Percentiles rank a stretch among this genome's conserved stretches.
phyloP scores from a whole-genome alignment of 495 filamentous ascomycete species.

The Podospora fimiseda region DNA sequence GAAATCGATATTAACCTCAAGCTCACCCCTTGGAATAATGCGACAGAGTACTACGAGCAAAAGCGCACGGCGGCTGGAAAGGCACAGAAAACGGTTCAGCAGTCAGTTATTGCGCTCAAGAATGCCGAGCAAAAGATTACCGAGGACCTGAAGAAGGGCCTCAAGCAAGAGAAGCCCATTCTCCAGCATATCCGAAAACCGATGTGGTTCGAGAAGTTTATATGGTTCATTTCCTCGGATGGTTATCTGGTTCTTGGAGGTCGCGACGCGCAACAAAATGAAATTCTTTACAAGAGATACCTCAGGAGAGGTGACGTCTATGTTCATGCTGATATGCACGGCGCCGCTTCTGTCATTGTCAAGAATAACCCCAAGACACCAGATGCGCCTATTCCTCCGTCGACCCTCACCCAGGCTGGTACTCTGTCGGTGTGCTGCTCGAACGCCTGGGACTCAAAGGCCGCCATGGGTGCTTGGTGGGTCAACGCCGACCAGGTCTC shows the following conservation, averaged over 20 bases:
- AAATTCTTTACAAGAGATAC: constrained; percentile 79
- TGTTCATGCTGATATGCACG: constrained; percentile 83
- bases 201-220: constrained; percentile 95
- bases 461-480: constrained; percentile 93
- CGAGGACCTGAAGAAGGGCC: constrained; percentile 71
- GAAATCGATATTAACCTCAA: constrained; percentile 79
- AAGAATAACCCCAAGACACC: constrained; percentile 71
- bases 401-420: constrained; percentile 85
- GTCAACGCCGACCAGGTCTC: constrained; percentile 79
- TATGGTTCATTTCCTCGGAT: constrained; percentile 91
- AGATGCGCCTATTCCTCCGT: constrained; percentile 82
- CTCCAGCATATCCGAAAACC: constrained; percentile 73
- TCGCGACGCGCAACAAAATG: constrained; percentile 83
- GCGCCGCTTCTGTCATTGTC: constrained; percentile 74
- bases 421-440: constrained; percentile 76
- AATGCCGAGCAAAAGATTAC: constrained; percentile 83
- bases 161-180: constrained; percentile 89
- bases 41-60: constrained; percentile 84
- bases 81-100: constrained; percentile 74
- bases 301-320: constrained; percentile 85
- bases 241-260: constrained; percentile 88
- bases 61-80: constrained; percentile 78
- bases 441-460: constrained; percentile 91
- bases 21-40: constrained; percentile 79
- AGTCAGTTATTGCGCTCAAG: constrained; percentile 78